These are phyloP conservation scores for Athelia psychrophila DNA, from an alignment of 1,284 basidiomycete species.

Conservation along the genomic window DNA sequence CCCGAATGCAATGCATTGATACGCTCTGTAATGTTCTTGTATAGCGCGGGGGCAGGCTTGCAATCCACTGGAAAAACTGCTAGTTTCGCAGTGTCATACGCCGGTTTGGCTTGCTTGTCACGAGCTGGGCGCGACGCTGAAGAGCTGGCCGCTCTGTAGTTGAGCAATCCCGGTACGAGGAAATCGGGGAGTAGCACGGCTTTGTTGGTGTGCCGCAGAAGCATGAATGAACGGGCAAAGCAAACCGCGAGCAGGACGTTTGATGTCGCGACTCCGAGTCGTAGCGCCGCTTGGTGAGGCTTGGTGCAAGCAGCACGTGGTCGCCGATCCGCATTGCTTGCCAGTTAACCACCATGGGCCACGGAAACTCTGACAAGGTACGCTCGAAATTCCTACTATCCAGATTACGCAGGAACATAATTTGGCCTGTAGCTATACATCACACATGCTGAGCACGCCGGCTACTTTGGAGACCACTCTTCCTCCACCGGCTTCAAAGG, in stretches of 20 bases:
- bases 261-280: too few relatives aligned
- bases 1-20: not conserved
- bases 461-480: constrained; percentile 74
- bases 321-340: too few relatives aligned
- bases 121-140: constrained; percentile 1
- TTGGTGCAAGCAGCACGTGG: too few relatives aligned
- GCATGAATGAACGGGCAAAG: not conserved
- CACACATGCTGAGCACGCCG: constrained; percentile 81
- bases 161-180: constrained; percentile 17
- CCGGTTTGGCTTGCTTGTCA: not conserved
- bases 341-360: constrained; percentile 56
- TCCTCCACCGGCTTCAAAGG: constrained; percentile 70
- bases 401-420: not conserved
- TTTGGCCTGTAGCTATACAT: constrained; percentile 56
- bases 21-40: constrained; percentile 8
- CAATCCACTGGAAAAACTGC: constrained; percentile 1
- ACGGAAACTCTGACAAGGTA: constrained; percentile 77
- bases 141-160: constrained; percentile 11
- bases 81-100: constrained; percentile 1
- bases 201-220: constrained; percentile 12
- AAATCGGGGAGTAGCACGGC: constrained; percentile 30
- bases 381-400: not conserved
- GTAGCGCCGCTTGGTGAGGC: too few relatives aligned
- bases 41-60: constrained; percentile 1
- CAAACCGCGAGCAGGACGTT: not conserved